Evolutionary conservation across 2,329 filamentous ascomycete species (phyloP).

Genomic region (Gyromitra esculenta): DNA sequence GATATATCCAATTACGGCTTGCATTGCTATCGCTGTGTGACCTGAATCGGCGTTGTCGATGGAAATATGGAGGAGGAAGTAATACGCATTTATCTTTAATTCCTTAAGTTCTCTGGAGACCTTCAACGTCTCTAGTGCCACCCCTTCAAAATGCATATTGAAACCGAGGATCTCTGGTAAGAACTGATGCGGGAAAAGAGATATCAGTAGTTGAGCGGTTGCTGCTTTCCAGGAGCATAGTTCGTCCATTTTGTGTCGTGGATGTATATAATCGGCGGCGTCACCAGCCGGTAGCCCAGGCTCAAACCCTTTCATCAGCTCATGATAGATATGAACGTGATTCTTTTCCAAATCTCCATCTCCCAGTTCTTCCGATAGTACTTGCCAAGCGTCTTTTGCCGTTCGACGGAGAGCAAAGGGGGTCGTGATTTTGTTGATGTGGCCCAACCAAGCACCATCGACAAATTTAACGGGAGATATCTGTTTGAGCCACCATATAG

Average conservation of each 20-base stretch:
- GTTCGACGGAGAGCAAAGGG: constrained; percentile 62
- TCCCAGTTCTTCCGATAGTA: constrained; percentile 66
- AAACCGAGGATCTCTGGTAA: constrained; percentile 66
- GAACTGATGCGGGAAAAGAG: constrained; percentile 65
- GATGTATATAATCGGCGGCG: constrained; percentile 48
- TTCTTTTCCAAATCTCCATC: constrained; percentile 64
- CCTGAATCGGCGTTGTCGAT: constrained; percentile 66
- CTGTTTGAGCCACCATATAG: constrained; percentile 62
- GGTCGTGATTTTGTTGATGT: constrained; percentile 62
- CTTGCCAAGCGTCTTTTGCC: constrained; percentile 64
- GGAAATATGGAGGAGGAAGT: constrained; percentile 65
- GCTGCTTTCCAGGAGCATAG: constrained; percentile 62
- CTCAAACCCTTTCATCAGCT: constrained; percentile 58
- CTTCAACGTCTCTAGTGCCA: constrained; percentile 62
- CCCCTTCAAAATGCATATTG: constrained; percentile 64
- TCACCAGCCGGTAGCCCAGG: constrained; percentile 53
- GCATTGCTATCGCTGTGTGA: constrained; percentile 64
- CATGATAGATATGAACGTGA: constrained; percentile 61
- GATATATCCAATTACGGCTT: constrained; percentile 61
- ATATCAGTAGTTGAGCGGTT: constrained; percentile 63
- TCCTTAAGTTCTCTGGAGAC: constrained; percentile 63
- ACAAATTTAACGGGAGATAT: constrained; percentile 64
- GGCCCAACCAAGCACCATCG: constrained; percentile 65
- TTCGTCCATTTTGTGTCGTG: constrained; percentile 58
- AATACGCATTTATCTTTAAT: constrained; percentile 63